Base-by-base conservation (phyloP, 2,329 filamentous ascomycete species). In the Fragosphaeria purpurea region DNA sequence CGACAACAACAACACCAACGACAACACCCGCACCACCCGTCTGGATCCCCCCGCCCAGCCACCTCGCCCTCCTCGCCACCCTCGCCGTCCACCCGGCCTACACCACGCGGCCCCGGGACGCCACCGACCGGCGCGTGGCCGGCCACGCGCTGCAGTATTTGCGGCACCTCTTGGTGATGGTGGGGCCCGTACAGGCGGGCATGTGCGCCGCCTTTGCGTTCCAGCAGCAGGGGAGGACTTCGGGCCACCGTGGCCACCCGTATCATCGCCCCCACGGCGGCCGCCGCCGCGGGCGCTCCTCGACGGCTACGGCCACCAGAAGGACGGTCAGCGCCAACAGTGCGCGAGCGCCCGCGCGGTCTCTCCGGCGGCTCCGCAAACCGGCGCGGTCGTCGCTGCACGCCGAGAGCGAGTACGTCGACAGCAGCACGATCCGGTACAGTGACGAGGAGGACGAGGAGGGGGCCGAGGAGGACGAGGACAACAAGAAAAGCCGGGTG, bases 31-130 rank as follows among this genome's bases (percentile, higher is more conserved):
- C 61, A 9, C 68, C 67, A 35, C 71, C 79, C 1, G 77, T 78
- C 9, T 77, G 77, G 52, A 67, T 88, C 13, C 86, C 91, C 1
- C 79, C 85, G 3, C 75, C 85, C 0, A 77, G 80, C 51, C 83
- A 91, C 56, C 72, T 97, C 31, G 83, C 86, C 7, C 72, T 96
- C 7, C 76, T 89, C n/a, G 80, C 76, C 42, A 93, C 88, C 2
- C 72, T 96, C n/a, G 67, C 83, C n/a, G 77, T 93, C 11, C 88
- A 95, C 60, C 91, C 91, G 0, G 69, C 72, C 31, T 79, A 86
- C 56, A 96, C 90, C 1, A 93, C 83, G 4, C 81, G 86, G 46
- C 77, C 84, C 4, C 73, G 76, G 33, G 77, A 80, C 7, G 60
- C 69, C 10, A 81, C 85, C 22, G 77, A 80, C 49, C 66, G 75